phyloP scores from a whole-genome alignment of 2,329 filamentous ascomycete species.

The Periconia digitata region DNA sequence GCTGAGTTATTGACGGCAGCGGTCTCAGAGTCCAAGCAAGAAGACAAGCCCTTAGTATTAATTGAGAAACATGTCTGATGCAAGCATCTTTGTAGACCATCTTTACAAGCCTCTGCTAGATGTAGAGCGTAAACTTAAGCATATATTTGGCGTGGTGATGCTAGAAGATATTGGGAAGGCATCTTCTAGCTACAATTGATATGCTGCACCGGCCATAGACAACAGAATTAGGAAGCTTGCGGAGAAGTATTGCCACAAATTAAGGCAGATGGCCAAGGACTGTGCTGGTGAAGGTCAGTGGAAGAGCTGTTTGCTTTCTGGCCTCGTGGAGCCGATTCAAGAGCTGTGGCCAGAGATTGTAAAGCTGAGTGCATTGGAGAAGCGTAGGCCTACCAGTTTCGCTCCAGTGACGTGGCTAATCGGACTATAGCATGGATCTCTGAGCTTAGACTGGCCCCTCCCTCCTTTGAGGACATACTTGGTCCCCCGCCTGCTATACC shows the following conservation, averaged over 20 bases:
- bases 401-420: conserved; percentile 6
- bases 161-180: conserved; percentile 7
- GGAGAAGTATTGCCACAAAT: conserved; percentile 12
- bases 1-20: conserved; percentile 10
- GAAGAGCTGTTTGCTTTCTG: conserved; percentile 10
- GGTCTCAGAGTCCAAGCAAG: conserved; percentile 13
- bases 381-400: conserved; percentile 6
- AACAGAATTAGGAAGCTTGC: conserved; percentile 6
- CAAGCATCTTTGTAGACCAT: conserved; percentile 11
- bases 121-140: conserved; percentile 8
- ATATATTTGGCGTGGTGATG: conserved; percentile 9
- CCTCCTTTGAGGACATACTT: conserved; percentile 11
- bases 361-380: conserved; percentile 11
- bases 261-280: conserved; percentile 13
- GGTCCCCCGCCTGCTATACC: conserved; percentile 1
- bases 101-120: conserved; percentile 5
- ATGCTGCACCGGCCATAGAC: neutral
- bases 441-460: conserved; percentile 8
- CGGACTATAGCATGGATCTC: conserved; percentile 8
- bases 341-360: conserved; percentile 10
- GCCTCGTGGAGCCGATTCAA: conserved; percentile 10
- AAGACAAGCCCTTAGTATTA: conserved; percentile 13
- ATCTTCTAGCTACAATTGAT: conserved; percentile 1
- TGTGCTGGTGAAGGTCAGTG: conserved; percentile 10
- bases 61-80: conserved; percentile 13